Base-by-base conservation (phyloP, 345 rosid genomes). In the Lepidium aucheri region DNA sequence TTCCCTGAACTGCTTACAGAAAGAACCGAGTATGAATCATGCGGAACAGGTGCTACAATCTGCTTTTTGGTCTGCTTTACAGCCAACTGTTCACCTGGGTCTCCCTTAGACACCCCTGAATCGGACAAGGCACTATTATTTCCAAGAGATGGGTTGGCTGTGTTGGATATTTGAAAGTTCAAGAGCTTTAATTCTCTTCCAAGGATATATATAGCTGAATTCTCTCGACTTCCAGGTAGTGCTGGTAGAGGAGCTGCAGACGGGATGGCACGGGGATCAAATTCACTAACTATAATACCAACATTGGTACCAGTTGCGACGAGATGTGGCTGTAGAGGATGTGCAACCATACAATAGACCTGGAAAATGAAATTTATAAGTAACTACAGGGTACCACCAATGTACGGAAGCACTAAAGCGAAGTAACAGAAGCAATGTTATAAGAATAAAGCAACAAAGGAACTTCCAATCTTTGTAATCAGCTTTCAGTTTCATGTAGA, bases 301-400 rank as follows among this genome's bases (percentile, higher is more conserved):
- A 88, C 74, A 75, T 85, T 94, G 69, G 97, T 90, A 69, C 99
- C 99, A 61, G 95, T 82, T 58, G 90, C 99, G 49, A 94, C 97
- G 50, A 94, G 95, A 76, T 94, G 97, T 60, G 99, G 99, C 82
- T 94, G 99, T 47, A 94, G 81, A 67, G 93, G 83, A 85, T 94
- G 99, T 60, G 96, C 96, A 65, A 84, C 97, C 97, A 94, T 94
- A 74, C 97, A 90, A 76, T 88, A 90, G 53, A 90, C 97, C 99
- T 94, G 81, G 74, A 74, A 80, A 59, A 16, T 67, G 46, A 55
- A 75, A 75, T 53, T 55, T 53, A 41, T 30, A 54, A 73, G 68
- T 35, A 61, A 66, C 76, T 68, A 60, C 36, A 22, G 44, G 8
- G 41, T 62, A 61, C 63, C 45, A 56, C 43, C 50, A 68, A 56